phyloP scores from a whole-genome alignment of 805 yeast genomes.

The Barnettozyma sucrosica region DNA sequence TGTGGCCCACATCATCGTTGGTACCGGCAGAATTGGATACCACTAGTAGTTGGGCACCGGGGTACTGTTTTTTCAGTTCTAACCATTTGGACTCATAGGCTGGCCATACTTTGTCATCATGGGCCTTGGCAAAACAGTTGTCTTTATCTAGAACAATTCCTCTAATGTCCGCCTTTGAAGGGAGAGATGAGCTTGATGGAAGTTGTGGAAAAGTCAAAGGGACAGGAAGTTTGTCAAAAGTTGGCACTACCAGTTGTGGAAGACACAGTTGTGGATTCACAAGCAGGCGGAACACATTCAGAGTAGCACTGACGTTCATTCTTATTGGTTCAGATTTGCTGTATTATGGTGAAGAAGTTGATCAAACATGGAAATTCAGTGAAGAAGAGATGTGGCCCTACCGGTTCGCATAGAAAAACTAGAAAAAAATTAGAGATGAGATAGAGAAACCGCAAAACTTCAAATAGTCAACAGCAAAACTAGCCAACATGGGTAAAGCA shows the following conservation, averaged over 20 bases:
- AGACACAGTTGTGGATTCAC: constrained; percentile 61
- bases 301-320: constrained; percentile 72
- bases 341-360: not conserved
- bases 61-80: constrained; percentile 47
- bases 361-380: not conserved
- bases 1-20: constrained; percentile 54
- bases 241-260: constrained; percentile 53
- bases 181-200: not conserved
- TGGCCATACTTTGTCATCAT: constrained; percentile 75
- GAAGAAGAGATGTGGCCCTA: not conserved
- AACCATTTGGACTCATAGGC: constrained; percentile 55
- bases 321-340: not conserved
- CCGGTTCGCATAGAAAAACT: not conserved
- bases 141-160: constrained; percentile 91
- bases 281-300: constrained; percentile 56
- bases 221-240: constrained; percentile 54
- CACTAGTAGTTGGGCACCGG: constrained; percentile 58
- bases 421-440: not conserved
- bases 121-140: constrained; percentile 87
- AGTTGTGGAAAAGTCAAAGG: constrained; percentile 39
- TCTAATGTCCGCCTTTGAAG: constrained; percentile 37
- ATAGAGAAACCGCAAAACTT: not conserved
- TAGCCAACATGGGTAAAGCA: constrained; percentile 78
- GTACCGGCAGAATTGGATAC: constrained; percentile 96
- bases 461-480: not conserved